Conservation (phyloP, 257 asterid genomes). For the Solanum dulcamara region DNA sequence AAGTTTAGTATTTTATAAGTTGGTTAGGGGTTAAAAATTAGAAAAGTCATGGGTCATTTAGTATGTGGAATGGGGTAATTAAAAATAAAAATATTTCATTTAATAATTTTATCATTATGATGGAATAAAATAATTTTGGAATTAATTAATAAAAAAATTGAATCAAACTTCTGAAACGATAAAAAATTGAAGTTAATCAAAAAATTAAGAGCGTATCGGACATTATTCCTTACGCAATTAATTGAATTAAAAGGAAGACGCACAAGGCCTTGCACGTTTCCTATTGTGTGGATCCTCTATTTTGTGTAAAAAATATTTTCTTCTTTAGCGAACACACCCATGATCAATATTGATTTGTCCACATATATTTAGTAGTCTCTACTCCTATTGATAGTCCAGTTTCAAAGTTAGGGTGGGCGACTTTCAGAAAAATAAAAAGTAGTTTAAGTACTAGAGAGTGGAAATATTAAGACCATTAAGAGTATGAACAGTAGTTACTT, state of each 20-base stretch:
- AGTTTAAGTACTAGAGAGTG: not conserved
- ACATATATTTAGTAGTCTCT: not conserved
- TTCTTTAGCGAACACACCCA: not conserved
- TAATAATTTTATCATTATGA: not conserved
- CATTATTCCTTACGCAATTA: no score
- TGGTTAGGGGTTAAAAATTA: not conserved
- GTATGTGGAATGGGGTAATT: not conserved
- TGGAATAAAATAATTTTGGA: no score
- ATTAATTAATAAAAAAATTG: no score
- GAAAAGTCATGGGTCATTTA: not conserved
- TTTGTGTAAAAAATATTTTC: not conserved
- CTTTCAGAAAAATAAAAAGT: not conserved
- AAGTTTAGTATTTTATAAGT: not conserved
- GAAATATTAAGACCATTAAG: not conserved
- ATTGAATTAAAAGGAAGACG: no score
- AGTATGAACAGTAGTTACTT: not conserved
- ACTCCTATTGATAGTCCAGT: not conserved
- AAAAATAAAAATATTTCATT: no score
- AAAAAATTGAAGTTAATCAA: no score
- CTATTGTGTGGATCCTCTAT: no score
- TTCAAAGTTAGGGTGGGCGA: not conserved
- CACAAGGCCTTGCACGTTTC: no score
- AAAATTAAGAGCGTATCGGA: no score
- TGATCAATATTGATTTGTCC: not conserved
- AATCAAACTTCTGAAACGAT: no score